Conservation (phyloP, 225 moss, liverwort and hornwort species). For the Bryum argenteum region DNA sequence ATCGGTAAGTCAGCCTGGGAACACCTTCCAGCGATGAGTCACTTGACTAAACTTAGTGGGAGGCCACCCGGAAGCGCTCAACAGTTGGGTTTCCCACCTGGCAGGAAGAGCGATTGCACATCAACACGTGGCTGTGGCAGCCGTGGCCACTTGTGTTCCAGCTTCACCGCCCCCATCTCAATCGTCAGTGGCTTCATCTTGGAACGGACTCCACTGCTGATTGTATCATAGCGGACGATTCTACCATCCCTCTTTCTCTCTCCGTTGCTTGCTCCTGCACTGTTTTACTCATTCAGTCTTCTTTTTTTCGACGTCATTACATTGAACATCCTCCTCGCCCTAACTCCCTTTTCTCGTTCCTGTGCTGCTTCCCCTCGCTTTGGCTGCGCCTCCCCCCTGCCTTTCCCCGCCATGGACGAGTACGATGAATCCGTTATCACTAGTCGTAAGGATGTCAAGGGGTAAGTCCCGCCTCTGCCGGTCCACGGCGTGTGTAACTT, state of each 20-base stretch:
- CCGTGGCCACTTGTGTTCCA: constrained; percentile 15
- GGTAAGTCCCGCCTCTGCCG: constrained; percentile 5
- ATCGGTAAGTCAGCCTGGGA: no score
- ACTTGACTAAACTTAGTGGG: no score
- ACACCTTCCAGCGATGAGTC: no score
- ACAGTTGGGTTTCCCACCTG: not conserved
- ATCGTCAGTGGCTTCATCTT: not conserved
- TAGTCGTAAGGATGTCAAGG: constrained; percentile 26
- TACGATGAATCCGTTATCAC: constrained; percentile 26
- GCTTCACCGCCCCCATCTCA: not conserved
- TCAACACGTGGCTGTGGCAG: constrained; percentile 18
- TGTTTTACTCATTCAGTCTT: not conserved
- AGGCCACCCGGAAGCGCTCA: no score
- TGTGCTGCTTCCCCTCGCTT: constrained; percentile 2
- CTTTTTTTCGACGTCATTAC: not conserved
- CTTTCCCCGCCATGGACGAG: constrained; percentile 32
- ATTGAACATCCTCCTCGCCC: not conserved
- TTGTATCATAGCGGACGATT: not conserved
- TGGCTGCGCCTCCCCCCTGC: not conserved
- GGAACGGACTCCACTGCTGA: not conserved
- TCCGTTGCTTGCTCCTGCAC: not conserved
- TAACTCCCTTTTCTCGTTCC: no score
- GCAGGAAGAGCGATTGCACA: not conserved
- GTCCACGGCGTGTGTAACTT: not conserved
- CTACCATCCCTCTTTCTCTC: not conserved